phyloP scores from a whole-genome alignment of 192 early-diverging fungal genomes.

The Funneliformis mosseae region DNA sequence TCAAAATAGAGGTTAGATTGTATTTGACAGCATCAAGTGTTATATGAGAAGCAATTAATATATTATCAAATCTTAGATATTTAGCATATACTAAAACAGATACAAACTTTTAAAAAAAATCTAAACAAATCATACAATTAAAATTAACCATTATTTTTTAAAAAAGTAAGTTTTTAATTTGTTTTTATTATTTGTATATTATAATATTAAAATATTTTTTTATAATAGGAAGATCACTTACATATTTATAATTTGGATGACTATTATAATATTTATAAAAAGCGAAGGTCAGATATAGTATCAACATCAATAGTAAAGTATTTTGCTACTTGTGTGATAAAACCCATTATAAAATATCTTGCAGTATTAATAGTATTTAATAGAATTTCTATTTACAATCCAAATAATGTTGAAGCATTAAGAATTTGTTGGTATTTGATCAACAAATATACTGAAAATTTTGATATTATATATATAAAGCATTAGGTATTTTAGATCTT shows the following conservation, averaged over 20 bases:
- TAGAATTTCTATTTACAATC: neutral
- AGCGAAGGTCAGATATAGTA: neutral
- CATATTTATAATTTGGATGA: neutral
- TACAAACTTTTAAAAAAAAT: neutral
- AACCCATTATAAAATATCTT: neutral
- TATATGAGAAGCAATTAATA: no score
- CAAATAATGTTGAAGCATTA: neutral
- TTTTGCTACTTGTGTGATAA: neutral
- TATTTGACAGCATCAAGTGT: neutral
- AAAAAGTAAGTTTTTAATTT: neutral
- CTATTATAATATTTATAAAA: neutral
- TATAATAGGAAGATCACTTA: neutral
- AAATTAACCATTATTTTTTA: constrained; percentile 19
- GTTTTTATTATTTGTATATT: neutral
- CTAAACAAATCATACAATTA: neutral
- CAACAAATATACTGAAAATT: neutral
- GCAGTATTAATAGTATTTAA: neutral
- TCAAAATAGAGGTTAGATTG: neutral
- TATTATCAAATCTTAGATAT: neutral
- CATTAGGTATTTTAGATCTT: neutral
- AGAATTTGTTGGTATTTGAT: neutral
- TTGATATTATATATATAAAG: constrained; percentile 1
- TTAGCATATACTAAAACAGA: constrained; percentile 5
- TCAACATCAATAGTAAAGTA: neutral
- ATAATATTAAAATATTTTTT: neutral